Evolutionary conservation across 768 basidiomycete genomes (phyloP), one percentile per base, ranked within the genome.

Genomic region (Coprinopsis cinerea): DNA sequence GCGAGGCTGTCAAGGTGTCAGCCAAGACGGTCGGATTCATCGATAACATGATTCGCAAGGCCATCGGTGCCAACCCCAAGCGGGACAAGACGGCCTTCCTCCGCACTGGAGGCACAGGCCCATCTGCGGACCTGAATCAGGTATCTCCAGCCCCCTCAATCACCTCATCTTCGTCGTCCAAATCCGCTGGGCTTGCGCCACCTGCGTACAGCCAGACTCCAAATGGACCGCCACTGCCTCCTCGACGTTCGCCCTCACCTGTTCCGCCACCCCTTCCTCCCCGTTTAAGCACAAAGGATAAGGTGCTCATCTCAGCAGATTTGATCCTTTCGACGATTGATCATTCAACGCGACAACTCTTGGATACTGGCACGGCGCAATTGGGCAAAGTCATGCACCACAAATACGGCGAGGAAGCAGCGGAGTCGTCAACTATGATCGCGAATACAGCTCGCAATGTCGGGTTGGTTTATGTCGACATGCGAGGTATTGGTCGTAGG

Each of bases 381-480:
- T 55, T 83, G 2, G 76, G 77, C 0, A 66, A 67, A 6, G 73
- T 77, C 25, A 67, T 83, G 32, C 75, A 72, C 15, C 82, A 84
- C 61, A 82, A 78, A 74, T 81, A 57, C 58, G 88, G 87, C 2
- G 60, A 75, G 0, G 80, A 84, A 44, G 83, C 81, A 5, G 83
- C 72, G 9, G 70, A 81, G 39, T 78, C 74, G 17, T 79, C 82
- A 1, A 63, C 74, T 43, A 65, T 85, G 46, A 67, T 83, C 50
- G 78, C 83, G 4, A 82, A 80, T 6, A 80, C 82, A 0, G 83
- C 82, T 27, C 70, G 78, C 53, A 89, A 90, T 64, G 79, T 87
- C 11, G 82, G 76, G 2, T 69, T 89, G 30, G 83, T 91, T 18
- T 91, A 89, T 64, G 75, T 90, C 34, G 88, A 90, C 61, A 74